phyloP scores from a whole-genome alignment of 2,329 filamentous ascomycete species.

The Fusarium piperis region DNA sequence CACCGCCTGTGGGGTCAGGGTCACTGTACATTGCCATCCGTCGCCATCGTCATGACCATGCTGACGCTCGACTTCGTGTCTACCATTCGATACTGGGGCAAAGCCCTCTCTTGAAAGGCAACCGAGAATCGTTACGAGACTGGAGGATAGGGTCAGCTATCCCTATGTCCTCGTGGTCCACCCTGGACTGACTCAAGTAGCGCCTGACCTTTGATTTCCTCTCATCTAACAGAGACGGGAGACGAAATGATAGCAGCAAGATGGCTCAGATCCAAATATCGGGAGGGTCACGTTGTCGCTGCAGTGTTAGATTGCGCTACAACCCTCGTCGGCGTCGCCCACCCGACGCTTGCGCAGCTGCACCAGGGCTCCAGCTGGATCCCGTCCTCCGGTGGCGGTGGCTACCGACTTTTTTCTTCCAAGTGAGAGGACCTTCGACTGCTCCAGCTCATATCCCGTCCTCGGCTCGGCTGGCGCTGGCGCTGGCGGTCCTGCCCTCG shows the following conservation, averaged over 20 bases:
- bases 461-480: not conserved
- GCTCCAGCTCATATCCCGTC: constrained; percentile 10
- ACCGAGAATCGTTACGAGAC: constrained; percentile 15
- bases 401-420: constrained; percentile 23
- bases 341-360: not conserved
- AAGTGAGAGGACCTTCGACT: not conserved
- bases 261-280: constrained; percentile 32
- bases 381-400: constrained; percentile 25
- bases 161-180: constrained; percentile 21
- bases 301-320: constrained; percentile 35
- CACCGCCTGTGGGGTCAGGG: constrained; percentile 15
- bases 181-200: constrained; percentile 36
- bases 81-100: not conserved
- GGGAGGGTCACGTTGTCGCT: constrained; percentile 37
- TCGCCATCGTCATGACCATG: constrained; percentile 10
- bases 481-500: not conserved
- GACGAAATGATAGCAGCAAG: constrained; percentile 29
- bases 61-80: not conserved
- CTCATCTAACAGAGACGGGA: constrained; percentile 36
- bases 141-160: constrained; percentile 4
- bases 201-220: constrained; percentile 35
- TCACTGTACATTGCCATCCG: constrained; percentile 3
- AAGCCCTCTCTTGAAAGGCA: constrained; percentile 6
- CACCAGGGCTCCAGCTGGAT: not conserved
- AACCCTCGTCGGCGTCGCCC: constrained; percentile 9